These are phyloP conservation scores for Insectozyma bohioensis DNA, from an alignment of 1,139 yeast genomes.

Conservation along the genomic window DNA sequence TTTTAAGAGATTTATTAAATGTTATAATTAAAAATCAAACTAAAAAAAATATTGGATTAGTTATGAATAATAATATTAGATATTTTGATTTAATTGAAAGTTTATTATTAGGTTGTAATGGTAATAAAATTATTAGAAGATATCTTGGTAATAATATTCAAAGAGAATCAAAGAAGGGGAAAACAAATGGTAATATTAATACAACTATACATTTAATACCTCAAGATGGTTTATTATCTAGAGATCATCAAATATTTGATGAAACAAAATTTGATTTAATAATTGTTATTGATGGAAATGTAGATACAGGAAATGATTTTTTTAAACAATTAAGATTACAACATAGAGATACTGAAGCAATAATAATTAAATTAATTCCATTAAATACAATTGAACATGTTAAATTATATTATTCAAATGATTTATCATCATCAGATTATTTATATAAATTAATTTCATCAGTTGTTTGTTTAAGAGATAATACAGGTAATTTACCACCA, in stretches of 20 bases:
- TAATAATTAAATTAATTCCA: conserved; percentile 70
- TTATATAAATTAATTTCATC: conserved; percentile 76
- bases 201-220: conserved; percentile 42
- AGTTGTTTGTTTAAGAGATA: conserved; percentile 76
- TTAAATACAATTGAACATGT: conserved; percentile 84
- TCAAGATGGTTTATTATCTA: conserved; percentile 35
- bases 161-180: conserved; percentile 35
- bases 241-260: conserved; percentile 24
- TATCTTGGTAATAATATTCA: conserved; percentile 58
- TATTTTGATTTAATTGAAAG: conserved; percentile 80
- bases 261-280: conserved; percentile 55
- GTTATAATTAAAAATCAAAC: conserved; percentile 42
- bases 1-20: conserved; percentile 57
- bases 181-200: conserved; percentile 11
- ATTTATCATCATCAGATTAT: conserved; percentile 38
- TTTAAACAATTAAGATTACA: conserved; percentile 32
- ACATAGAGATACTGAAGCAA: conserved; percentile 40
- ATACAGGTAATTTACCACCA: conserved; percentile 82
- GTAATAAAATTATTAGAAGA: conserved; percentile 55
- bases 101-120: conserved; percentile 63
- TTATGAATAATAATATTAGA: conserved; percentile 38
- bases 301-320: conserved; percentile 40
- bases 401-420: conserved; percentile 32
- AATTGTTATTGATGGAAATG: conserved; percentile 71
- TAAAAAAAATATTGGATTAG: conserved; percentile 38